Base-by-base conservation (phyloP, 1,284 basidiomycete species). In the Vanrija pseudolonga region DNA sequence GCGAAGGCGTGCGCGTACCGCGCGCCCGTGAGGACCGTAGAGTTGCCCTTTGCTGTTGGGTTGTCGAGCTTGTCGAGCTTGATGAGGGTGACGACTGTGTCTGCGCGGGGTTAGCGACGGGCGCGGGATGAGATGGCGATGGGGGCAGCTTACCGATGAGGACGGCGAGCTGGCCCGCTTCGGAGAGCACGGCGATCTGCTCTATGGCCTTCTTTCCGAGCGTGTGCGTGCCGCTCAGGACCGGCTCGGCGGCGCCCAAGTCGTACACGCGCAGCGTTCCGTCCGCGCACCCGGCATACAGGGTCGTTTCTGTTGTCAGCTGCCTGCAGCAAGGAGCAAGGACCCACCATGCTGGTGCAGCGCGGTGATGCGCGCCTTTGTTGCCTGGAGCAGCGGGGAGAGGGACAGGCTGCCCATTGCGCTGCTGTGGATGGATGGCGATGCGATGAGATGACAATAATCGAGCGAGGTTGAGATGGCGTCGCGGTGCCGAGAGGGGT, bases 1-100 rank as follows among this genome's bases (percentile, higher is more conserved):
- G 85, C 85, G 61, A 96, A 93, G 1, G 89, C 87, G 50, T 93
- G 83, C 0, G 90, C 90, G 17, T 83, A 81, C 71, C 88, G 87
- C 6, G 89, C 85, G 67, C 87, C 88, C 11, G 80, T 70, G 6
- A 95, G 81, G 11, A 82, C 80, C 1, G 85, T 87, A 2, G 86
- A 46, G 19, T 52, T 80, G n/a, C 84, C 84, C n/a, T 85, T 77
- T 47, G 77, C 43, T 9, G 37, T 38, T 80, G 88, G 41, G 82
- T 84, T 57, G 74, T 79, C 49, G 77, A 81, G 71, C 84, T 89
- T 90, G 63, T 61, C 66, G 12, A 32, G 26, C 26, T 26, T 26
- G 26, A 26, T 26, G 5, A 73, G 64, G 4, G 72, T 74, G 41
- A 78, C 66, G 8, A 67, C 58, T 3, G 71, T 66, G 50, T 79